Percentiles rank a stretch among this genome's conserved stretches.
These are phyloP conservation scores for Aspergillus puulaauensis DNA, from an alignment of 2,329 filamentous ascomycete genomes.

Conservation along the genomic window DNA sequence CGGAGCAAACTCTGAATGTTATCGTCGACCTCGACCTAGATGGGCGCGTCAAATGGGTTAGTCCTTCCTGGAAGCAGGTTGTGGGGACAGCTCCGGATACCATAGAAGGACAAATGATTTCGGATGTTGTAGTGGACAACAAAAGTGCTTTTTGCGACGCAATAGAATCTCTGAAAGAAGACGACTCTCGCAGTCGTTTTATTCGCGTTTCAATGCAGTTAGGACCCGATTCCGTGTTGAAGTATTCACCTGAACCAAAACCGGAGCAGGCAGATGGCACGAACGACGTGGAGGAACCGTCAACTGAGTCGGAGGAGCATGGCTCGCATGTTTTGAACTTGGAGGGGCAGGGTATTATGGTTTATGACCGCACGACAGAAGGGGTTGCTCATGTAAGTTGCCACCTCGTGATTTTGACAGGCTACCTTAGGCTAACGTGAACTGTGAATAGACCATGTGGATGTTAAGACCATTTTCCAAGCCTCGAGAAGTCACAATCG, in stretches of 20 bases:
- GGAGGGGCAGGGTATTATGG: constrained; percentile 97
- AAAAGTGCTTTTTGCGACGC: constrained; percentile 77
- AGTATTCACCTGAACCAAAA: constrained; percentile 40
- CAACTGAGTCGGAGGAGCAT: constrained; percentile 40
- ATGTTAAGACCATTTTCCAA: constrained; percentile 92
- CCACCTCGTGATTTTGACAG: background rate
- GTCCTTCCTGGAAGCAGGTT: constrained; percentile 91
- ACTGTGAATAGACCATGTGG: constrained; percentile 81
- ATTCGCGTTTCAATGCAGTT: constrained; percentile 75
- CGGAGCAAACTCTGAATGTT: constrained; percentile 93
- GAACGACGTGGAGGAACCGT: constrained; percentile 36
- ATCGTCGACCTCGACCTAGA: constrained; percentile 93
- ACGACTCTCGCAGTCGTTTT: constrained; percentile 89
- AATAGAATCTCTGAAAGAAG: constrained; percentile 83
- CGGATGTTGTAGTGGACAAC: constrained; percentile 78
- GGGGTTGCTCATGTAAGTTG: constrained; percentile 82
- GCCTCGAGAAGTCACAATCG: constrained; percentile 91
- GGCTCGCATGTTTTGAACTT: constrained; percentile 67
- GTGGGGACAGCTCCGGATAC: constrained; percentile 74
- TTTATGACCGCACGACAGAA: constrained; percentile 84
- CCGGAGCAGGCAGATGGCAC: constrained; percentile 21
- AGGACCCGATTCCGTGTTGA: constrained; percentile 67
- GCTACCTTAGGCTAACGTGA: constrained; percentile 20
- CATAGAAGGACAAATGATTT: constrained; percentile 74
- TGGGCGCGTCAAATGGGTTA: constrained; percentile 90